phyloP scores from a whole-genome alignment of 352 stramenopile genomes.

The Thalassiosira pacifica region DNA sequence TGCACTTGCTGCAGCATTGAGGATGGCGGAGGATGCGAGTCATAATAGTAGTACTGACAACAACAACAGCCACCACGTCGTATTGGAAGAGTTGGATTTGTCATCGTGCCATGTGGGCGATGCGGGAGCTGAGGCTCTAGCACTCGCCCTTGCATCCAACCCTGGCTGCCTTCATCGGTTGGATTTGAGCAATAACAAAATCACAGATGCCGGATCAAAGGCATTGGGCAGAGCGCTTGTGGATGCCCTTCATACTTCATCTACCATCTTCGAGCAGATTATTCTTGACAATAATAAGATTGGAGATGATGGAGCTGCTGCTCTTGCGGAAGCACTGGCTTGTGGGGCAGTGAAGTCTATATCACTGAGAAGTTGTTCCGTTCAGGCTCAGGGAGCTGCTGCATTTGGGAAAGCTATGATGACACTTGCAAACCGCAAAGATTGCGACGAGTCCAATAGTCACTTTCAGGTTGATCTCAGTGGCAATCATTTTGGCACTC shows the following conservation, averaged over 20 bases:
- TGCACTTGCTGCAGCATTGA: slow-evolving; percentile 78
- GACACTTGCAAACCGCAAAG: slow-evolving; percentile 37
- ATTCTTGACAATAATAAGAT: slow-evolving; percentile 84
- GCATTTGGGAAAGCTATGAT: slow-evolving; percentile 72
- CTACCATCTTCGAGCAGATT: slow-evolving; percentile 61
- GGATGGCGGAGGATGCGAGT: slow-evolving; percentile 51
- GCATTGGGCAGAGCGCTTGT: slow-evolving; percentile 66
- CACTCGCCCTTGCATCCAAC: slow-evolving; percentile 74
- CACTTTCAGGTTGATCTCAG: slow-evolving; percentile 74
- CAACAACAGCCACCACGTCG: slow-evolving; percentile 11
- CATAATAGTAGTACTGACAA: no score
- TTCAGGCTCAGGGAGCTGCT: slow-evolving; percentile 69
- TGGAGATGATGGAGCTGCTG: slow-evolving; percentile 69
- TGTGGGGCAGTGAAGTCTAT: slow-evolving; percentile 64
- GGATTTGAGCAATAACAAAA: slow-evolving; percentile 85
- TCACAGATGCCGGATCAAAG: slow-evolving; percentile 75
- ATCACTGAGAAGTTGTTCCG: slow-evolving; percentile 79
- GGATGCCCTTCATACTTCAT: slow-evolving; percentile 21
- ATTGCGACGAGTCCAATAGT: slow-evolving; percentile 6
- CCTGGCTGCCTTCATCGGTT: slow-evolving; percentile 68
- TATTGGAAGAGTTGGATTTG: slow-evolving; percentile 83
- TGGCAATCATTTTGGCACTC: slow-evolving; percentile 82
- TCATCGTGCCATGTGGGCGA: slow-evolving; percentile 81
- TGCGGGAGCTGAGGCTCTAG: slow-evolving; percentile 76
- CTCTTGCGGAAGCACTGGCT: slow-evolving; percentile 66